Evolutionary conservation across 805 yeast genomes (phyloP).

Genomic region (Pichia rugopelliculosa): DNA sequence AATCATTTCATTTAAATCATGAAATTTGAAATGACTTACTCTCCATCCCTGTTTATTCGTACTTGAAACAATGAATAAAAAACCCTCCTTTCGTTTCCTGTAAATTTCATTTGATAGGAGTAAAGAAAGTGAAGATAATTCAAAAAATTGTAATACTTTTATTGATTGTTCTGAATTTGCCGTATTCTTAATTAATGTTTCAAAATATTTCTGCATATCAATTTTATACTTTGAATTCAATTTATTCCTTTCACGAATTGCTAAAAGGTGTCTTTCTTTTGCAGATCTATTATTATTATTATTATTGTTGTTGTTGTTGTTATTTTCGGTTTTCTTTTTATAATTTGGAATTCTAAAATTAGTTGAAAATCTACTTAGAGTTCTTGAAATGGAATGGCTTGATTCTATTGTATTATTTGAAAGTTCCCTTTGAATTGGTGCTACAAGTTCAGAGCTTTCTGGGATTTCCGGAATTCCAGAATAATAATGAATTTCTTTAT

Average conservation of each 20-base stretch:
- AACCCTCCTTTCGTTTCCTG: conserved; percentile 85
- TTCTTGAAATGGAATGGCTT: conserved; percentile 1
- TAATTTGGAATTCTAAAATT: background rate
- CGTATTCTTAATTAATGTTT: conserved; percentile 48
- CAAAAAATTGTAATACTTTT: conserved; percentile 77
- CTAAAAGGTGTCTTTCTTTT: conserved; percentile 4
- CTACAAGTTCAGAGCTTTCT: background rate
- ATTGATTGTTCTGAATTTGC: conserved; percentile 77
- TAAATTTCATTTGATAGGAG: conserved; percentile 75
- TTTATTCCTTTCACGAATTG: conserved; percentile 4
- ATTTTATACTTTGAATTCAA: conserved; percentile 30
- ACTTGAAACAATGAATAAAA: conserved; percentile 67
- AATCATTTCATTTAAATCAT: conserved; percentile 80
- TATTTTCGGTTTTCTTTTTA: background rate
- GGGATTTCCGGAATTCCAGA: background rate
- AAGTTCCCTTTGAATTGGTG: background rate
- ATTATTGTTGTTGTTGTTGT: conserved; percentile 7
- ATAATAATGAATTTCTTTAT: background rate
- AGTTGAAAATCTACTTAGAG: background rate
- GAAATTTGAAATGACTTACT: conserved; percentile 77
- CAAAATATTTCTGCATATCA: conserved; percentile 60
- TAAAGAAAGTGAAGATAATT: conserved; percentile 81
- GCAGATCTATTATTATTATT: background rate
- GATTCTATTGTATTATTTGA: background rate
- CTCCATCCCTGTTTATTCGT: conserved; percentile 94